Conservation (phyloP, 805 yeast species). For the Saccharomycopsis lassenensis region DNA sequence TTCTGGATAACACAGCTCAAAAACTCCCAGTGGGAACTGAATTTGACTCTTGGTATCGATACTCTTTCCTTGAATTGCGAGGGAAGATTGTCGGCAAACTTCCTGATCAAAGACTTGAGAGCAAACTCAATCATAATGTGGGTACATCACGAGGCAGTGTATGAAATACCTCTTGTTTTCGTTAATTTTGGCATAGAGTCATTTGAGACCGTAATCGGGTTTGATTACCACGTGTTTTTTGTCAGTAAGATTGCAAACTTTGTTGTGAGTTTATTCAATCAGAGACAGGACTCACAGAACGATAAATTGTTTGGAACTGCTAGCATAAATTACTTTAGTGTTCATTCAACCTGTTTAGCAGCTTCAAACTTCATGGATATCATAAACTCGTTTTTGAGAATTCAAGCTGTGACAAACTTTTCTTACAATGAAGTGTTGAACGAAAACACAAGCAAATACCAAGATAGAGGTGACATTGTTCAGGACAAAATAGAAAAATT, state of each 20-base stretch:
- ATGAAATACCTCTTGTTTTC: constrained; percentile 55
- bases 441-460: constrained; percentile 49
- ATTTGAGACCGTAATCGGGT: constrained; percentile 50
- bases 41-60: constrained; percentile 50
- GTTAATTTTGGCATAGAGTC: constrained; percentile 45
- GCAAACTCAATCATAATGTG: constrained; percentile 63
- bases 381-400: constrained; percentile 54
- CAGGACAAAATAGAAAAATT: not conserved
- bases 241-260: constrained; percentile 42
- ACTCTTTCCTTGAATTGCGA: constrained; percentile 39
- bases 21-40: constrained; percentile 59
- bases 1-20: constrained; percentile 65
- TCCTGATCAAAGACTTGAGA: constrained; percentile 39
- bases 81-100: constrained; percentile 73
- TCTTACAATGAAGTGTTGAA: constrained; percentile 64
- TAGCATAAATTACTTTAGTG: constrained; percentile 39
- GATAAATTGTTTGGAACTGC: constrained; percentile 51
- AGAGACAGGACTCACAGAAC: constrained; percentile 33
- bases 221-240: constrained; percentile 81
- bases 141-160: constrained; percentile 38
- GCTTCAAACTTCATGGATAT: constrained; percentile 79
- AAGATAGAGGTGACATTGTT: constrained; percentile 60
- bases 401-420: constrained; percentile 58
- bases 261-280: constrained; percentile 54
- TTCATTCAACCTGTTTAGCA: constrained; percentile 73